Conservation (phyloP, 441 rosid genomes). For the Manihot esculenta region DNA sequence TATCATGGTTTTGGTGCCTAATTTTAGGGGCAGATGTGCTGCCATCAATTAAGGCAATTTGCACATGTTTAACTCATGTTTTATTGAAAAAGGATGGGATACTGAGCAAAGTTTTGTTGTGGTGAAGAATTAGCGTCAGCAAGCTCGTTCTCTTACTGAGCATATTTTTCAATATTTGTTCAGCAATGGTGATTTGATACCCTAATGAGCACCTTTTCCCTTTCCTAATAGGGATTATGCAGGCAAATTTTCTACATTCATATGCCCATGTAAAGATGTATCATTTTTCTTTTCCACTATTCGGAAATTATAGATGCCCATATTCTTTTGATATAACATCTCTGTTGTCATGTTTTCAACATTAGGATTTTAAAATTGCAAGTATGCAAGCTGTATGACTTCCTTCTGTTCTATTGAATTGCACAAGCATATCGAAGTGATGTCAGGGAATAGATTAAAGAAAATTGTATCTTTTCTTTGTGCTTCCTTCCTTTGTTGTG, state of each 20-base stretch:
- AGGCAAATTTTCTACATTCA: background rate
- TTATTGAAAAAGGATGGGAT: conserved; percentile 10
- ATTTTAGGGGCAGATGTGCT: conserved; percentile 6
- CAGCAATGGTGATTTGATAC: too few relatives aligned
- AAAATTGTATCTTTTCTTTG: too few relatives aligned
- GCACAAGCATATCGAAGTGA: background rate
- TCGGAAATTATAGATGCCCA: background rate
- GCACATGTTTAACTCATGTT: background rate
- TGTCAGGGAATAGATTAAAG: background rate
- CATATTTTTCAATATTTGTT: background rate
- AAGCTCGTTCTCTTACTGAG: background rate
- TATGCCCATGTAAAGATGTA: conserved; percentile 9
- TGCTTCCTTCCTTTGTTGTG: too few relatives aligned
- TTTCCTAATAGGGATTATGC: background rate
- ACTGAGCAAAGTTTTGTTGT: background rate
- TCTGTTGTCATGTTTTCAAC: background rate
- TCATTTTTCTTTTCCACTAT: conserved; percentile 11
- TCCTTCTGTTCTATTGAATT: background rate
- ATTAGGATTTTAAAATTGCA: too few relatives aligned
- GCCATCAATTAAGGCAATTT: conserved; percentile 9
- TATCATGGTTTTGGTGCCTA: conserved; percentile 7
- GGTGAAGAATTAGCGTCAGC: conserved; percentile 9
- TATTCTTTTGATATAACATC: background rate
- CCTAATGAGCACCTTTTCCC: background rate
- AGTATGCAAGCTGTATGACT: background rate